Base-by-base conservation (phyloP, 1,284 basidiomycete species). In the Athelia psychrophila region DNA sequence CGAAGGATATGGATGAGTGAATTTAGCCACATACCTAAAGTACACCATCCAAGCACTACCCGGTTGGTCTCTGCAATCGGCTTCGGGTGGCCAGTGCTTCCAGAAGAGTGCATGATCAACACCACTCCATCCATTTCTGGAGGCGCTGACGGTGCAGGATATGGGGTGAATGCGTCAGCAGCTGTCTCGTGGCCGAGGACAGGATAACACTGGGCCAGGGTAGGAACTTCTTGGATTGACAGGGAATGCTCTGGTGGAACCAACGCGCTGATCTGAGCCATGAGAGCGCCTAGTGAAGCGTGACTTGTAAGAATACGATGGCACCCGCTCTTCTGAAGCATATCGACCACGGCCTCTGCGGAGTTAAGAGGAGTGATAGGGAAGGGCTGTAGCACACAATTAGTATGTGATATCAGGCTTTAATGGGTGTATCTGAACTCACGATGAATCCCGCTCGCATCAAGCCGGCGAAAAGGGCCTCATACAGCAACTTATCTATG, bases 331-430 rank as follows among this genome's bases (percentile, higher is more conserved):
- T 62, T 66, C 48, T 51, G 56, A 46, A 74, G 54, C 51, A 75
- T 59, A 48, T 71, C 60, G 2, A 55, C 51, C 4, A 73, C 55
- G 0, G 71, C 70, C 3, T 66, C 60, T 0, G 67, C 47, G 1
- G 72, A 67, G 48, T 72, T 73, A 2, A 70, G 66, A 3, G 64
- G 68, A 0, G 74, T 72, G 47, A 75, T 70, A 0, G 62, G 64
- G 47, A 68, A 65, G 0, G 64, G 61, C 65, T 65, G 22, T 3
- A 23, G 19, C n/a, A n/a, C n/a, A n/a, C n/a, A n/a, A n/a, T n/a
- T n/a, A n/a, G n/a, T n/a, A 50, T 20, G 13, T n/a, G 23, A 46
- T 23, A 18, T 46, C 23, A 42, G 38, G 8, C n/a, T n/a, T 6
- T 9, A 47, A 47, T 47, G 25, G 66, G 18, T 55, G 61, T 45